phyloP scores from a whole-genome alignment of 768 basidiomycete genomes.

The Lentinula lateritia region DNA sequence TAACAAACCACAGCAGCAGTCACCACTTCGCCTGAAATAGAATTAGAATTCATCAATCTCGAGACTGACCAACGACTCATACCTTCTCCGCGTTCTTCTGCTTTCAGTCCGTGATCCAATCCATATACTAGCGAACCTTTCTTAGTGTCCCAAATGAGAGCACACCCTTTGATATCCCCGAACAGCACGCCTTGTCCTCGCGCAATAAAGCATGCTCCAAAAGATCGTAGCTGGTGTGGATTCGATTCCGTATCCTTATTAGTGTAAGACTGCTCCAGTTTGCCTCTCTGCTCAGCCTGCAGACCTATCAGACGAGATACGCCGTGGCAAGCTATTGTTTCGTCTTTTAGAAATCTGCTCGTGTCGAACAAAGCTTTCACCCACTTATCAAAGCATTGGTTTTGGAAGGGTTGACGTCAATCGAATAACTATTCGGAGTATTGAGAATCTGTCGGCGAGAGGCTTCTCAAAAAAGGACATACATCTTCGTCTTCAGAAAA shows the following conservation, averaged over 20 bases:
- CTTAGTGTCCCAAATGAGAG: slow-evolving; percentile 58
- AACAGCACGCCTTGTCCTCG: slow-evolving; percentile 51
- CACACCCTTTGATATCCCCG: slow-evolving; percentile 47
- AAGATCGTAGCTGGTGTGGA: slow-evolving; percentile 18
- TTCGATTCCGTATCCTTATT: slow-evolving; percentile 33
- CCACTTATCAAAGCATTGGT: slow-evolving; percentile 43
- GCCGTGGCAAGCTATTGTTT: slow-evolving; percentile 19
- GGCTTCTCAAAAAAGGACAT: slow-evolving; percentile 16
- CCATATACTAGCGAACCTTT: slow-evolving; percentile 51
- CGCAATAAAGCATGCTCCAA: slow-evolving; percentile 51
- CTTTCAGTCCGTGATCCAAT: slow-evolving; percentile 42
- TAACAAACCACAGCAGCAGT: slow-evolving; percentile 20
- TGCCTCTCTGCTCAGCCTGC: slow-evolving; percentile 43
- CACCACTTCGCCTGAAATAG: slow-evolving; percentile 8
- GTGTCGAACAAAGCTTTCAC: not conserved
- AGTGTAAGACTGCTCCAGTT: slow-evolving; percentile 48
- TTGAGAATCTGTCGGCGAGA: not conserved
- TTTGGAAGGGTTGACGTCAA: slow-evolving; percentile 46
- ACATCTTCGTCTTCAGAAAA: slow-evolving; percentile 59
- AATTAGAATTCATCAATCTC: not conserved
- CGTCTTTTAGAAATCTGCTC: not conserved
- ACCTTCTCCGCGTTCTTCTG: slow-evolving; percentile 41
- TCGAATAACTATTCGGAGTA: slow-evolving; percentile 34
- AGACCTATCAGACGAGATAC: slow-evolving; percentile 47
- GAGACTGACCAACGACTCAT: not conserved